A percentile compares a stretch with the other conserved stretches of the same genome.
phyloP scores from a whole-genome alignment of 768 basidiomycete species.

The Rhodotorula paludigena region DNA sequence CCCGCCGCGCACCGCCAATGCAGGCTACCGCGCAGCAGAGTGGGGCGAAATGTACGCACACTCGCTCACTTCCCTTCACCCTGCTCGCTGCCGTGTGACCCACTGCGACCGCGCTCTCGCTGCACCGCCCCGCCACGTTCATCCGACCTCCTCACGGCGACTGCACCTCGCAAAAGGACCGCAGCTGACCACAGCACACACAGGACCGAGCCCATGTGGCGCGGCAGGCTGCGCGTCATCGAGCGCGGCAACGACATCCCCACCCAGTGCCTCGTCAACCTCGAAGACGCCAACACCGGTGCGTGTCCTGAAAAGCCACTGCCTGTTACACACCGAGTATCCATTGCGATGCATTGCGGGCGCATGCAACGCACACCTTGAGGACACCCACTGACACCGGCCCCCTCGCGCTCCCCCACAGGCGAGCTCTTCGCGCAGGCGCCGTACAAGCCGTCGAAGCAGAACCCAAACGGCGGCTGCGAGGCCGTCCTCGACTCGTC shows the following conservation, averaged over 20 bases:
- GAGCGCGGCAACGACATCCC: conserved; percentile 33
- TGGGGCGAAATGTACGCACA: conserved; percentile 27
- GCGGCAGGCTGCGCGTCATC: conserved; percentile 37
- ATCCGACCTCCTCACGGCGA: background rate
- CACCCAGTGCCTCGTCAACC: conserved; percentile 28
- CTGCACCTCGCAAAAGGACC: background rate
- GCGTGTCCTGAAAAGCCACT: background rate
- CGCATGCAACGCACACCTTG: too few relatives aligned
- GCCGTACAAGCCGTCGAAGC: conserved; percentile 35
- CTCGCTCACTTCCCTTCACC: background rate
- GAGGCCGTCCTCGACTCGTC: conserved; percentile 38
- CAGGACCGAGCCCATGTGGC: conserved; percentile 42
- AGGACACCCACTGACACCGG: background rate
- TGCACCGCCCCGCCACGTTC: background rate
- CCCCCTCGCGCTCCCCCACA: background rate
- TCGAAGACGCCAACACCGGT: conserved; percentile 32
- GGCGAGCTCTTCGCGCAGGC: conserved; percentile 41
- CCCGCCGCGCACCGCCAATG: conserved; percentile 39
- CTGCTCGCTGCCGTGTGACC: background rate
- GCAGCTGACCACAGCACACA: accelerated
- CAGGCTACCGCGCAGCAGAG: conserved; percentile 40
- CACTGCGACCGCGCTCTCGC: background rate
- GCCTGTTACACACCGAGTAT: too few relatives aligned
- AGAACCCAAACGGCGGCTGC: conserved; percentile 36
- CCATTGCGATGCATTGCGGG: too few relatives aligned